Base-by-base conservation (phyloP, 2,329 filamentous ascomycete species). In the Gaeumannomyces tritici region DNA sequence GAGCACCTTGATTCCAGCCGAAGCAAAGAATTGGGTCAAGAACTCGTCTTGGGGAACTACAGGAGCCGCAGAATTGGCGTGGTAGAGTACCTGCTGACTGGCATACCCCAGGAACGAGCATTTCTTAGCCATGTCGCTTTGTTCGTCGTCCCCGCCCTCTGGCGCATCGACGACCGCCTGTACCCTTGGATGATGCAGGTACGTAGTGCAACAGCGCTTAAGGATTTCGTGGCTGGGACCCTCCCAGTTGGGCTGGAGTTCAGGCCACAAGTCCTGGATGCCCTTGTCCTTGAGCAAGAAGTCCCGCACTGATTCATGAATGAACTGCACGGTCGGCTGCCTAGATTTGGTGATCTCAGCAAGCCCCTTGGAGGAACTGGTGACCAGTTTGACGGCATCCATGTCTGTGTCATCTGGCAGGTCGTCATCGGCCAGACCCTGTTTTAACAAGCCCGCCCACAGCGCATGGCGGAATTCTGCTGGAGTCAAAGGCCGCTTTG, bases 291-390 rank as follows among this genome's bases (percentile, higher is more conserved):
- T 73, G 2, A 79, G 28, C 0, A 83, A 70, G 56, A 78, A 82
- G 9, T 82, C 79, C 0, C 73, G 68, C 0, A 83, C 78, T 0
- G 80, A 80, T 64, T 83, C 78, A 54, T 83, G 80, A 4, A 83
- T 82, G 67, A 83, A 84, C 63, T 84, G 81, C 0, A 83, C 77
- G 0, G 65, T 76, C 0, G 68, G 66, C 21, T 26, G 51, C 15
- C 70, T 66, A 0, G 69, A 66, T 18, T 67, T 73, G 0, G 74
- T 77, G 1, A 77, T 64, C 61, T 83, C 80, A 0, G 75, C 77
- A 9, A 84, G 71, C 0, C 83, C 81, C 65, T 83, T 84, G 0
- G 82, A 84, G 0, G 70, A 76, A 51, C 69, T 71, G 0, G 76
- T 66, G 0, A 83, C 70, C 28, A 72, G 78, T 2, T 63, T 68